Evolutionary conservation across 2,329 filamentous ascomycete genomes (phyloP).

Genomic region (Plenodomus biglobosus): DNA sequence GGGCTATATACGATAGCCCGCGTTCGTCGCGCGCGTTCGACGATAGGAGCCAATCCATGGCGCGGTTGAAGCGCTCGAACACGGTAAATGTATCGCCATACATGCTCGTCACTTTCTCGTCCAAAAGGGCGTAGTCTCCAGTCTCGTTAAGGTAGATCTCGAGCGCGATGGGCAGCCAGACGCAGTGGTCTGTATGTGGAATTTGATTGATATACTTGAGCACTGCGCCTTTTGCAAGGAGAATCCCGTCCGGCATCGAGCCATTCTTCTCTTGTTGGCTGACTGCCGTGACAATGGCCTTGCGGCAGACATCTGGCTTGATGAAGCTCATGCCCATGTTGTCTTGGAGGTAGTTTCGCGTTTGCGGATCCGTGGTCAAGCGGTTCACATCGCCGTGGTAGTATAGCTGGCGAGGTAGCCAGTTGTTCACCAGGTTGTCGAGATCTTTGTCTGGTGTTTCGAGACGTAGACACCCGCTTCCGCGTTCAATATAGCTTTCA

Average conservation of each 20-base stretch:
- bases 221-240: conserved; percentile 57
- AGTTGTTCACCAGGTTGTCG: conserved; percentile 62
- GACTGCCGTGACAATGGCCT: conserved; percentile 54
- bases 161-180: conserved; percentile 59
- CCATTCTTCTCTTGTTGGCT: conserved; percentile 58
- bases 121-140: conserved; percentile 55
- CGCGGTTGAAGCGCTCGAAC: conserved; percentile 58
- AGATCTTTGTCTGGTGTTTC: conserved; percentile 58
- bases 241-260: conserved; percentile 61
- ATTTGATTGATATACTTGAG: conserved; percentile 64
- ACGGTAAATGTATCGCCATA: conserved; percentile 54
- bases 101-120: conserved; percentile 47
- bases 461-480: conserved; percentile 55
- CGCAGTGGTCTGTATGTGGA: conserved; percentile 62
- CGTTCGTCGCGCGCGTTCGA: conserved; percentile 52
- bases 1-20: conserved; percentile 59
- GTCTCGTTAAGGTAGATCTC: conserved; percentile 60
- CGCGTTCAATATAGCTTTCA: conserved; percentile 54
- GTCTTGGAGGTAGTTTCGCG: conserved; percentile 61
- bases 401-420: conserved; percentile 60
- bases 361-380: conserved; percentile 61
- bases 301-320: conserved; percentile 53
- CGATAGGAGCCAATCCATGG: conserved; percentile 59
- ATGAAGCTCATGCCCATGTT: conserved; percentile 64
- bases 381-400: conserved; percentile 63